Evolutionary conservation across 2,329 filamentous ascomycete genomes (phyloP), one percentile per base, ranked within the genome.

Genomic region (Xylariaceae sp.): DNA sequence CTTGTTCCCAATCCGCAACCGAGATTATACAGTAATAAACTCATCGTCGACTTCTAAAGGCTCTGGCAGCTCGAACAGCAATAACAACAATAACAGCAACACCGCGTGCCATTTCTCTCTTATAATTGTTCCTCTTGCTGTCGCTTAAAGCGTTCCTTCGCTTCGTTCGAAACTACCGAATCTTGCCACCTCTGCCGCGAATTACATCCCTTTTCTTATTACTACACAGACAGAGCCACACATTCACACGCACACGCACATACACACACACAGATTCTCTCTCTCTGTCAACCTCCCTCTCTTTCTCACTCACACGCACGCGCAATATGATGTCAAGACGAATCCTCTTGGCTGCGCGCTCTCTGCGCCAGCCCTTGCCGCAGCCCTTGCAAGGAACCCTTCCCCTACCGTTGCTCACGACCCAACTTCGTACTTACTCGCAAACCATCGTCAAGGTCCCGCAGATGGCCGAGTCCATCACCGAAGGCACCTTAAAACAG

Each of bases 381-480:
- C 74, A 76, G 70, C 75, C 79, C 32, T 70, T 79, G 62, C 77
- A 77, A 59, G 73, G 70, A 53, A 70, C 73, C 10, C 50, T 68
- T 14, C 73, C 78, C 68, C 76, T 83, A 49, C 79, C 81, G 9
- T 62, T 77, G 32, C 77, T 83, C 70, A 79, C 83, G 71, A 73
- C 77, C 70, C 83, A 86, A 68, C 79, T 84, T 50, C 82, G 85
- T 64, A 81, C 68, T 63, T 88, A 88, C 70, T 93, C 93, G 73
- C 91, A 96, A 71, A 88, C 85, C 65, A 78, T 93, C 62, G 87
- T 99, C 75, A 93, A 98, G 79, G 95, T 98, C 65, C 95, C 95
- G 32, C 86, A 95, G 73, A 98, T 99, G 95, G 95, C 95, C 62
- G 95, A 99, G 77, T 98, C 95, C 48, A 98, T 99, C 74, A 96